Conservation (phyloP, 1,139 yeast species). For the Yamadazyma songkhlaensis region DNA sequence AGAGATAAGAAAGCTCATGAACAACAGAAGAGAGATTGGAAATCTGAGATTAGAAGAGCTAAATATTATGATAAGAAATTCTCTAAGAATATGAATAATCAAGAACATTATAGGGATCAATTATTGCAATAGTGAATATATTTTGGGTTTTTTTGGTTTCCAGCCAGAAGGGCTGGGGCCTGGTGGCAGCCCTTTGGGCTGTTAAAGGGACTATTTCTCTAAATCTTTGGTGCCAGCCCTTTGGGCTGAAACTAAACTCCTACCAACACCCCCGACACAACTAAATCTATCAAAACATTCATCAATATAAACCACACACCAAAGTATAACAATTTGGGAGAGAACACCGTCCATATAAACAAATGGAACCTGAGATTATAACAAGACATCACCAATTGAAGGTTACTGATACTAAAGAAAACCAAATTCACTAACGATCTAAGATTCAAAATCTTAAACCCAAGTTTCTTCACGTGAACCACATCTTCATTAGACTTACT, state of each 20-base stretch:
- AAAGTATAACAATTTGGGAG: slow-evolving; percentile 84
- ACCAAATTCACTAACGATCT: slow-evolving; percentile 36
- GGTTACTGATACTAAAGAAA: slow-evolving; percentile 61
- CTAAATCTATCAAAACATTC: slow-evolving; percentile 42
- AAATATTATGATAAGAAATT: slow-evolving; percentile 76
- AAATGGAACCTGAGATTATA: slow-evolving; percentile 74
- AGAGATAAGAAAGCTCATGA: slow-evolving; percentile 54
- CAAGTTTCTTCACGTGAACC: slow-evolving; percentile 7
- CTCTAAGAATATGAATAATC: slow-evolving; percentile 78
- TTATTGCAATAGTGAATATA: slow-evolving; percentile 59
- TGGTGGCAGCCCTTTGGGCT: too few relatives aligned
- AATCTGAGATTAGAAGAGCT: slow-evolving; percentile 60
- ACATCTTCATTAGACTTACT: slow-evolving; percentile 12
- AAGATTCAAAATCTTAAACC: slow-evolving; percentile 25
- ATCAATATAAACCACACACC: slow-evolving; percentile 70
- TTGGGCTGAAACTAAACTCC: neutral
- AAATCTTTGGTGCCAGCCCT: too few relatives aligned
- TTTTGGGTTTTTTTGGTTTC: too few relatives aligned
- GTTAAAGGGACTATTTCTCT: too few relatives aligned
- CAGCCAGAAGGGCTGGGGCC: too few relatives aligned
- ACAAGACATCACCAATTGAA: slow-evolving; percentile 67
- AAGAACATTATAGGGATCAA: slow-evolving; percentile 89
- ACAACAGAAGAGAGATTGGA: slow-evolving; percentile 76
- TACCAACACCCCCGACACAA: slow-evolving; percentile 17
- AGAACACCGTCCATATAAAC: slow-evolving; percentile 96